Percentiles rank a stretch among this genome's conserved stretches.
These are phyloP conservation scores for Nemania sp. DNA, from an alignment of 2,329 filamentous ascomycete species.

Conservation along the genomic window DNA sequence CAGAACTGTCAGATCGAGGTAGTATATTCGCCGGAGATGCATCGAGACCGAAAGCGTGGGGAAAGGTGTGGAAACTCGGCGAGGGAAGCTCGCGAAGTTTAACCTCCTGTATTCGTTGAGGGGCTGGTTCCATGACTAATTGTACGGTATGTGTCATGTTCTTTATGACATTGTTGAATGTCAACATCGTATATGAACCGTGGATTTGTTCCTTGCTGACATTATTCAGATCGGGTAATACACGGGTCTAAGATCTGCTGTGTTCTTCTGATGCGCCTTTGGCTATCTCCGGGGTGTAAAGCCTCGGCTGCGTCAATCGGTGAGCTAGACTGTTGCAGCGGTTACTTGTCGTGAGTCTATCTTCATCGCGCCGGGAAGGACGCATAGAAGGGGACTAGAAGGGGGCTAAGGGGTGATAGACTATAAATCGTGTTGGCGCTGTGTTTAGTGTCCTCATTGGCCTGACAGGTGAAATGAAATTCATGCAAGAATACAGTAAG, in stretches of 20 bases:
- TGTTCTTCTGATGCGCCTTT: not conserved
- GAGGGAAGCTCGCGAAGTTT: constrained; percentile 57
- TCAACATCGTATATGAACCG: not conserved
- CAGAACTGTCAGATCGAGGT: constrained; percentile 33
- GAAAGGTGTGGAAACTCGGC: constrained; percentile 59
- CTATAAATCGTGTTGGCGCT: not conserved
- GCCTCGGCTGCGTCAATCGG: constrained; percentile 10
- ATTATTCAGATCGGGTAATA: not conserved
- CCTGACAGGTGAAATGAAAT: constrained; percentile 22
- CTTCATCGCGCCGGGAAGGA: constrained; percentile 1
- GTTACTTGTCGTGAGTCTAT: constrained; percentile 2
- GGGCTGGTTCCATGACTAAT: constrained; percentile 7
- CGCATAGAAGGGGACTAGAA: constrained; percentile 1
- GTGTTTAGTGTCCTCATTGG: constrained; percentile 20
- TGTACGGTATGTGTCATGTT: not conserved
- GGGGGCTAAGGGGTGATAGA: not conserved
- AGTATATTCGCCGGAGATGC: constrained; percentile 45
- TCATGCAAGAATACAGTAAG: constrained; percentile 26
- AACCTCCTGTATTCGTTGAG: constrained; percentile 43
- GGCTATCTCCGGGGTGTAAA: constrained; percentile 3
- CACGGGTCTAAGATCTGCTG: not conserved
- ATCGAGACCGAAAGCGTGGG: constrained; percentile 54
- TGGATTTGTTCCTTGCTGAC: not conserved
- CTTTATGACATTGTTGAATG: constrained; percentile 1
- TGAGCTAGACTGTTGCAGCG: not conserved